Percentiles rank a stretch among this genome's conserved stretches.
Conservation (phyloP, 1,139 yeast genomes). For the Saccharomyces hybrid region DNA sequence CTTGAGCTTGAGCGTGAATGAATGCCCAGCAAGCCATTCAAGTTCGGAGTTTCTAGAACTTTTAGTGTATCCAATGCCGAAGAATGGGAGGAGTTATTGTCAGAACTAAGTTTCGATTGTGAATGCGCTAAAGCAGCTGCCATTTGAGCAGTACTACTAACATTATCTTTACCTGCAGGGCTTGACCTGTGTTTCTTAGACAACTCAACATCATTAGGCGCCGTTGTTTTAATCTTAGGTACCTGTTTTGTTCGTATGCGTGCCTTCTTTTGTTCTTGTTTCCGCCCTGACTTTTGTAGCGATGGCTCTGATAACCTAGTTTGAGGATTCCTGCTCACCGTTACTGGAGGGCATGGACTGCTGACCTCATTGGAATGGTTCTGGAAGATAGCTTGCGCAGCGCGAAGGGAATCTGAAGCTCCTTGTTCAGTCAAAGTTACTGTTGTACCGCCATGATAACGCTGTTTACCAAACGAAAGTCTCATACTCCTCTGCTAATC, state of each 20-base stretch:
- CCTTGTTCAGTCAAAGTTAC: conserved; percentile 8
- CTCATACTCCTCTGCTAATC: conserved; percentile 3
- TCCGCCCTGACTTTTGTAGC: background rate
- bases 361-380: conserved; percentile 9
- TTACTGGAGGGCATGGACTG: background rate
- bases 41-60: background rate
- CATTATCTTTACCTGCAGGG: background rate
- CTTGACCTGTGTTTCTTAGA: background rate
- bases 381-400: conserved; percentile 17
- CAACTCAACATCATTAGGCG: background rate
- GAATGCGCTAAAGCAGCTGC: conserved; percentile 2
- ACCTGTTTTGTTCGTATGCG: background rate
- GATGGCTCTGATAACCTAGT: conserved; percentile 3
- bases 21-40: background rate
- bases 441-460: conserved; percentile 5
- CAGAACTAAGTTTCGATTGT: background rate
- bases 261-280: background rate
- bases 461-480: conserved; percentile 7
- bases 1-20: background rate
- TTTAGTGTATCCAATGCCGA: background rate
- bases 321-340: conserved; percentile 2
- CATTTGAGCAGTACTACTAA: background rate
- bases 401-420: conserved; percentile 14
- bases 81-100: background rate
- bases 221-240: background rate